Evolutionary conservation across 495 filamentous ascomycete genomes (phyloP).

Genomic region (Aspergillus carlsbadensis): DNA sequence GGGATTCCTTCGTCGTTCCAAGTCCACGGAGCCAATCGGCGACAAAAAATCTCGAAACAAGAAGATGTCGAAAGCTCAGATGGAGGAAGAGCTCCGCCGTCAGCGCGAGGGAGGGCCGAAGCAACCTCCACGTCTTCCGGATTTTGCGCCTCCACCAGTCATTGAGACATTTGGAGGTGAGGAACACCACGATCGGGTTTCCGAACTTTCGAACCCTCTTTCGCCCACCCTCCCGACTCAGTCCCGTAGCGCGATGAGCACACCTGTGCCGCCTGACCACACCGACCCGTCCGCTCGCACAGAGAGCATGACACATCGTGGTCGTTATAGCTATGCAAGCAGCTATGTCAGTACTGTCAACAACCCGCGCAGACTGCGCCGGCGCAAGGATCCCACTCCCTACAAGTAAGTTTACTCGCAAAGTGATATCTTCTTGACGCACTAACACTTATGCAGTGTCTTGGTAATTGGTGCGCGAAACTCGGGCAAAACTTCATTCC

Average conservation of each 20-base stretch:
- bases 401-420: constrained; percentile 83
- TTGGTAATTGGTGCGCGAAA: constrained; percentile 85
- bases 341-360: constrained; percentile 90
- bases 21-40: constrained; percentile 63
- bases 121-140: constrained; percentile 77
- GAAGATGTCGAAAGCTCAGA: constrained; percentile 56
- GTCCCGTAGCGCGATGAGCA: constrained; percentile 27
- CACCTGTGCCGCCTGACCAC: constrained; percentile 48
- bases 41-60: constrained; percentile 57
- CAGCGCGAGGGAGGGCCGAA: constrained; percentile 66
- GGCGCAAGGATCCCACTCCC: constrained; percentile 94
- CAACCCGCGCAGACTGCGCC: constrained; percentile 85
- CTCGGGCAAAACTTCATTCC: constrained; percentile 94
- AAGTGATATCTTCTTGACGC: no score
- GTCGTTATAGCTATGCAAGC: constrained; percentile 95
- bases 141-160: constrained; percentile 62
- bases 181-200: constrained; percentile 61
- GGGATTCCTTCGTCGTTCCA: constrained; percentile 74
- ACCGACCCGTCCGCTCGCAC: constrained; percentile 76
- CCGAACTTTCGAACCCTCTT: constrained; percentile 55
- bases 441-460: constrained; percentile 56
- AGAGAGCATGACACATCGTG: constrained; percentile 96
- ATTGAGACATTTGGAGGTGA: constrained; percentile 75
- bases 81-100: constrained; percentile 66
- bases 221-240: constrained; percentile 9